Base-by-base conservation (phyloP, 2,329 filamentous ascomycete species). In the Paecilomyces sp. region DNA sequence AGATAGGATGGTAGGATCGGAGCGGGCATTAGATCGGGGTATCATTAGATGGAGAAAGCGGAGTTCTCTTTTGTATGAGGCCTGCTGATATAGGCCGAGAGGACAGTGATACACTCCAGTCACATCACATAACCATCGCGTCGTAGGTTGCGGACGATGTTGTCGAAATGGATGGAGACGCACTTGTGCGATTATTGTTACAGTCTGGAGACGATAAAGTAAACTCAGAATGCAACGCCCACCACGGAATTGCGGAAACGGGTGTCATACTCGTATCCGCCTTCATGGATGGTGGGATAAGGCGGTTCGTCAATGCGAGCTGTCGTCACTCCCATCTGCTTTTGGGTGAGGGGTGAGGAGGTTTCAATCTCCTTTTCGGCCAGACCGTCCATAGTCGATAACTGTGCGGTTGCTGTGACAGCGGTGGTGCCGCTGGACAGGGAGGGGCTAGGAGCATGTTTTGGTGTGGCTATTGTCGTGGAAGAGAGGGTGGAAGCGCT, bases 401-500 rank as follows among this genome's bases (percentile, higher is more conserved):
- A 61, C 30, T 57, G 62, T 41, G 61, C 60, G 15, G 59, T 68
- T 58, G 59, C 68, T 58, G 58, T 61, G 11, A 63, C 62, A 8
- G 62, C 60, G 15, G 64, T 66, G 25, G 65, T 62, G 30, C 60
- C 64, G 58, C 71, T 73, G 13, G 72, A 70, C 18, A 74, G 59
- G 1, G 72, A 74, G 8, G 64, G 61, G 28, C 68, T 73, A 13
- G 61, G 56, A 15, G 56, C 60, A 31, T 60, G 58, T 1, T 61
- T 64, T 2, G 64, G 68, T 30, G 66, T 63, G 55, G 66, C 68
- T 13, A 63, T 67, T n/a, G 66, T 64, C 15, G 66, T 66, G 1
- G 71, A 74, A 24, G 65, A 65, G 50, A 73, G 52, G 2, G 74
- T 76, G 6, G 73, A 73, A 15, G 70, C 71, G 57, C 74, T 76